Percentiles rank a stretch among this genome's conserved stretches.
phyloP scores from a whole-genome alignment of 2,329 filamentous ascomycete species.

The Chaetomiaceae sp. region DNA sequence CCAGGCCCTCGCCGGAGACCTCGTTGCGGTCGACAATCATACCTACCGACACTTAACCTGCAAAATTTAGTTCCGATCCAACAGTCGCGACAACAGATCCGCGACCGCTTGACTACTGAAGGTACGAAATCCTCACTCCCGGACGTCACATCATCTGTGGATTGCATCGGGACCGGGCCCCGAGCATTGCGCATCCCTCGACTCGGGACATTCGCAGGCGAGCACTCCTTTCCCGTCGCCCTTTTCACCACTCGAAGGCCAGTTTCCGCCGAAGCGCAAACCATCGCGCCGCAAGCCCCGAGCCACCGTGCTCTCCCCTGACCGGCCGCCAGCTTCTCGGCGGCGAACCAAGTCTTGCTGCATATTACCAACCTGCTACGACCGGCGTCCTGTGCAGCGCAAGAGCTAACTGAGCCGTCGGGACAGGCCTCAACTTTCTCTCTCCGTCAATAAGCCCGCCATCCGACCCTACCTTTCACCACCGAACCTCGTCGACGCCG shows the following conservation, averaged over 20 bases:
- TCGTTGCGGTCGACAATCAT: conserved; percentile 18
- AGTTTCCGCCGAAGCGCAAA: conserved; percentile 15
- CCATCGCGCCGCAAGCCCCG: conserved; percentile 15
- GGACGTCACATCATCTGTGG: not conserved
- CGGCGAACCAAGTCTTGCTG: conserved; percentile 17
- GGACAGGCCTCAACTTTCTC: conserved; percentile 14
- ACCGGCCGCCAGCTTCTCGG: conserved; percentile 11
- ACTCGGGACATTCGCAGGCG: not conserved
- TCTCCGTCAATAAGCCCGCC: conserved; percentile 7
- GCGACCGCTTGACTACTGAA: not conserved
- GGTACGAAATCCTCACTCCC: not conserved
- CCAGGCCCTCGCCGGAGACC: conserved; percentile 6
- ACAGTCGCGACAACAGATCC: conserved; percentile 2
- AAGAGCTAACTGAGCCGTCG: conserved; percentile 18
- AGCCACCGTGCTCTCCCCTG: conserved; percentile 13
- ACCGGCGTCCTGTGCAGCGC: conserved; percentile 17
- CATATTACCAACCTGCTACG: conserved; percentile 19
- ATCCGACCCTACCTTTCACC: conserved; percentile 6
- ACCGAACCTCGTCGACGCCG: conserved; percentile 9
- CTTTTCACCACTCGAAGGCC: not conserved
- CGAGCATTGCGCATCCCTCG: not conserved
- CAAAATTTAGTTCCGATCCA: not conserved
- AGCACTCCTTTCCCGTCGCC: not conserved
- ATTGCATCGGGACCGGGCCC: too few relatives aligned
- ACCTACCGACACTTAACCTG: conserved; percentile 11